Evolutionary conservation across 176 grass and related monocot species (phyloP), one percentile per base, ranked within the genome.

Genomic region (Aegilops umbellulata): DNA sequence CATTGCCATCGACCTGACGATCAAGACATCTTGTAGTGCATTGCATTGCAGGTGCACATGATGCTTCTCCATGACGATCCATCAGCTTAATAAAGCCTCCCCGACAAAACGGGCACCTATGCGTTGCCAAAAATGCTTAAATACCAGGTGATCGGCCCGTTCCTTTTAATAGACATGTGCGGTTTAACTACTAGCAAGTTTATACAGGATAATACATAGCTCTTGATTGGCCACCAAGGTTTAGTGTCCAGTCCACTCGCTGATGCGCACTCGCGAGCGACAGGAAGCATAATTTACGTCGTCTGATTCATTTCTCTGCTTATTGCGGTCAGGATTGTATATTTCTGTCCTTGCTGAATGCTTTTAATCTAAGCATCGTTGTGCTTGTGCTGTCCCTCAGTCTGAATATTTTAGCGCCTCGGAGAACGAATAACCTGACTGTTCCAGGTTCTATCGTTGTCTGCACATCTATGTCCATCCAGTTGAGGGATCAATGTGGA

Each of bases 271-370:
- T 80, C 17, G 12, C 11, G 36, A 80, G 81, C 60, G 77, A 88
- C 82, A 88, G 23, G 23, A 23, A 80, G 77, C 61, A 91, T 85
- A 76, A 55, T 77, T 31, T 81, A 77, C 86, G 85, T 74, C 38
- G 49, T 27, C 42, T 67, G 41, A 26, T 32, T 47, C 42, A 44
- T 44, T 77, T 38, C 20, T 76, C 39, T 10, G 26, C 41, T 42
- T 41, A 41, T 41, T 41, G 35, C 35, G 7, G 35, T 38, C 35
- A 38, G 35, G 7, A 38, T 38, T 38, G 35, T 38, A 8, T 38
- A 8, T 38, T 38, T 38, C 35, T 38, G 7, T 38, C 35, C 35
- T 66, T 74, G 66, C 60, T 76, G 64, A 47, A 63, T 84, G 9
- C 74, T 10, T 38, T 38, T 38, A 38, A 8, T 38, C 2, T n/a